Evolutionary conservation across 169 alveolate species (phyloP), one percentile per base, ranked within the genome.

Genomic region (Plasmodium billcollinsi): DNA sequence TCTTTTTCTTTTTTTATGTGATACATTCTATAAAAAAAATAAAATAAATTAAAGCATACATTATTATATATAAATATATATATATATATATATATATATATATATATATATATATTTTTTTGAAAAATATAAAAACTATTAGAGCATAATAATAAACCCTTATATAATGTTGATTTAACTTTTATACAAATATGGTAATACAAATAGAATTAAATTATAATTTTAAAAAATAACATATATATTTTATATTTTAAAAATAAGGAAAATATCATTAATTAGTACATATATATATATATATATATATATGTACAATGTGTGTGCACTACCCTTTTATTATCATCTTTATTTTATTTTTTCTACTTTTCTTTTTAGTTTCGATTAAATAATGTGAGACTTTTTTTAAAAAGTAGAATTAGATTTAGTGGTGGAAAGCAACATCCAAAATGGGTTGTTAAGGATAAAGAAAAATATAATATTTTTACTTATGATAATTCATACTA

Each of bases 381-480:
- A 69, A 83, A 83, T 72, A 83, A 83, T 83, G 91, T 66, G 71
- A 67, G 91, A 70, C 73, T 69, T 83, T 83, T 83, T 69, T 83
- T 83, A 26, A 83, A 83, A 83, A 83, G 91, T 67, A 83, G 69
- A 58, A 69, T 83, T 83, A 67, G 91, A 6, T 69, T 83, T 11
- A 83, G 91, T 70, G 91, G 91, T 58, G 91, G 91, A 1, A 83
- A 83, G 43, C 91, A 83, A 47, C 91, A 83, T 29, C 91, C 91
- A 33, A 83, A 83, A 69, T 83, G 91, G 91, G 83, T 69, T 69
- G 91, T 83, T 69, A 83, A 83, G 83, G 83, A 83, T 62, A 83
- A 83, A 67, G 91, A 83, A 45, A 83, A 83, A 61, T 83, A 83
- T 54, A 83, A 83, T 62, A 58, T 83, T 50, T 83, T 54, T 47